Evolutionary conservation across 176 grass and related monocot species (phyloP), one percentile per base, ranked within the genome.

Genomic region (Canna indica): DNA sequence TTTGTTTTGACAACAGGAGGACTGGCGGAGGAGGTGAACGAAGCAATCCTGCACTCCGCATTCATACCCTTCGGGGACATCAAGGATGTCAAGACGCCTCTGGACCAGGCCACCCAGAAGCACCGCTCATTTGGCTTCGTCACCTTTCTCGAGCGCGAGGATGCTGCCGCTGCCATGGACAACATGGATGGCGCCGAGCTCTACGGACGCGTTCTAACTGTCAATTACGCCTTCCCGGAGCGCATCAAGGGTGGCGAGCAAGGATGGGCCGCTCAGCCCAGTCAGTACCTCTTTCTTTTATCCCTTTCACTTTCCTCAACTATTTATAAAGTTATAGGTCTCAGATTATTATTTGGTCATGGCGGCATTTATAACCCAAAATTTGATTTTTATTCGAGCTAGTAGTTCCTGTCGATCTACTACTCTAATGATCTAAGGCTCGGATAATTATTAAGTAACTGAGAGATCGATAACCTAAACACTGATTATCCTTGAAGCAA

Each of bases 41-140:
- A 99, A 82, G 83, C 89, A 79, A 88, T 90, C 68, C 82, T 99
- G 72, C 94, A 99, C 72, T 84, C 94, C 3, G 89, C 94, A 17
- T 99, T 99, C 65, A 85, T 99, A 62, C 89, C 94, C n/a, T 99
- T 99, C 78, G 94, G 89, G 16, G 94, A 99, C 82, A 78, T 99
- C 58, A 99, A 99, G 86, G 94, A 99, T 59, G 94, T 99, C 27
- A 99, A 99, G 82, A 99, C 89, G 53, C 94, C 94, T 69, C 86
- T 99, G 4, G 94, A 99, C 83, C 89, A 87, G 82, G 82, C 94
- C 36, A 93, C 94, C 50, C 86, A 99, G 86, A 99, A 99, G 89
- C 89, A 99, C 84, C 83, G 91, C 64, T 93, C 94, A 54, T 99
- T 99, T 77, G 94, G 94, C 13, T 99, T 99, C 69, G 94, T 99